phyloP scores from a whole-genome alignment of 768 basidiomycete genomes.

The Hericium rajendrae region DNA sequence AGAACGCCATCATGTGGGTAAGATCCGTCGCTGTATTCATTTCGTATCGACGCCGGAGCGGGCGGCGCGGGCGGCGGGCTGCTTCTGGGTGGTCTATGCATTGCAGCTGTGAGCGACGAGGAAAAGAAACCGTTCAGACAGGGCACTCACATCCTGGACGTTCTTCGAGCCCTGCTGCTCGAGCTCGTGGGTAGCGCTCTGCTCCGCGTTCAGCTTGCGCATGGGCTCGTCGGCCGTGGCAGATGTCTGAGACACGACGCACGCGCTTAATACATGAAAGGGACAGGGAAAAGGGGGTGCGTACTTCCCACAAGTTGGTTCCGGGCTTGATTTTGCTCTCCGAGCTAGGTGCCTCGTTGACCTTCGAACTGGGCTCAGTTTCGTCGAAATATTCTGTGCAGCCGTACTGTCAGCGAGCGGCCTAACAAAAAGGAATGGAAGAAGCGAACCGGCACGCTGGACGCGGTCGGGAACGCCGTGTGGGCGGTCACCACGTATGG shows the following conservation, averaged over 20 bases:
- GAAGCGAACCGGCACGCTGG: constrained; percentile 10
- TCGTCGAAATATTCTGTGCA: neutral
- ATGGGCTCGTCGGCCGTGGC: neutral
- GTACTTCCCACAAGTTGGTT: too few species aligned
- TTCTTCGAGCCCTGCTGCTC: neutral
- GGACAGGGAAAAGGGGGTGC: too few species aligned
- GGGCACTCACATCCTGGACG: neutral
- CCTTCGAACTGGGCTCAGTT: neutral
- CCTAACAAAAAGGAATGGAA: neutral
- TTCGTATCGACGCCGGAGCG: neutral
- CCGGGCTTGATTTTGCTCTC: too few species aligned
- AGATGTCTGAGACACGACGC: too few species aligned
- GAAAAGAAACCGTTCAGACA: neutral
- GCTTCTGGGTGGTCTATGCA: too few species aligned
- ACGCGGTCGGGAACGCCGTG: constrained; percentile 11
- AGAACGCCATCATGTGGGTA: too few species aligned
- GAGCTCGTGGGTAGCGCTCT: neutral
- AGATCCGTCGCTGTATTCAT: neutral
- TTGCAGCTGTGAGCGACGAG: neutral
- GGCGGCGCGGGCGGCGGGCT: too few species aligned
- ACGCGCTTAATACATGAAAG: too few species aligned
- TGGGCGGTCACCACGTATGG: constrained; percentile 9
- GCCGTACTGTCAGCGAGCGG: neutral
- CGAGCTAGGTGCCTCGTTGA: too few species aligned
- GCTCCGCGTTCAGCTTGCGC: neutral